Base-by-base conservation (phyloP, 768 basidiomycete genomes). In the Amanita rimosa region DNA sequence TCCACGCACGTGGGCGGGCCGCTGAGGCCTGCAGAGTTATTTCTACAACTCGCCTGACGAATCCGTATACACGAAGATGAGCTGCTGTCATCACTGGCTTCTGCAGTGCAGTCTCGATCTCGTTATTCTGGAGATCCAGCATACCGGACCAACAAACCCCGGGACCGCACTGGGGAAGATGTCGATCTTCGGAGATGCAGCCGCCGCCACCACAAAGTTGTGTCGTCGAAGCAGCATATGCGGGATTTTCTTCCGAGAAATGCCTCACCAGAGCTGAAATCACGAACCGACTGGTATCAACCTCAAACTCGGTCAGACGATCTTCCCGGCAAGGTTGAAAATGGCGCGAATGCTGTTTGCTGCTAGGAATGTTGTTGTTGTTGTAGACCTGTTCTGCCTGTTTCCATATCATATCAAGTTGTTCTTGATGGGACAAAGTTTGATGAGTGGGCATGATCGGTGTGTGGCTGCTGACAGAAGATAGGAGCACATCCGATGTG, bases 271-370 rank as follows among this genome's bases (percentile, higher is more conserved):
- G 63, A 1, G 70, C 78, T 27, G 71, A 73, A 14, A 73, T 62
- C n/a, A 79, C 62, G 56, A 71, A 80, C 36, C 75, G 73, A 44
- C 71, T 74, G n/a, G 69, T 75, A 54, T 81, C 79, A 16, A 79
- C 59, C 58, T 81, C 79, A 55, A 74, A 64, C 39, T 79, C 77
- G 31, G 69, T 67, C 39, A 81, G 60, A 10, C 56, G 52, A 49
- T 65, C 51, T 10, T 54, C 53, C 50, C 48, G 51, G 26, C 1
- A 24, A n/a, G 4, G 48, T 17, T 42, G 38, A 34, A 19, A 16
- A n/a, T 22, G 31, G 3, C 17, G 38, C 27, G 38, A 22, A 33
- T 43, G 29, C n/a, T 24, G 19, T 34, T 43, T 35, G 5, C 22
- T 35, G 5, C 22, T 26, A 7, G 40, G 48, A 17, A 31, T 26